Evolutionary conservation across 192 early-diverging fungal genomes (phyloP).

Genomic region (Dissophora globulifera): DNA sequence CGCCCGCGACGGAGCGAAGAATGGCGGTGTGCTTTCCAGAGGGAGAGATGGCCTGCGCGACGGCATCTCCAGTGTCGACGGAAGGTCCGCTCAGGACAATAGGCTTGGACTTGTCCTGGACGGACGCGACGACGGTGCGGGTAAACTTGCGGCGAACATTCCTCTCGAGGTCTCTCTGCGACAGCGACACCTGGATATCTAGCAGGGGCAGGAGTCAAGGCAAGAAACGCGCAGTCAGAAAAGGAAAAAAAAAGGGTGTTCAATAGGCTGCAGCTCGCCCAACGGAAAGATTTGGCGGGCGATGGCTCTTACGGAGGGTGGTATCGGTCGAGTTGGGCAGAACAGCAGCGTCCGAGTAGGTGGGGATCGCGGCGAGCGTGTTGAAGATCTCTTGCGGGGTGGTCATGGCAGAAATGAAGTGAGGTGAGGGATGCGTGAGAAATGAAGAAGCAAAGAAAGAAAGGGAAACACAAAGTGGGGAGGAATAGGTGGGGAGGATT

Average conservation of each 20-base stretch:
- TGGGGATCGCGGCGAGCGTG: slow-evolving; percentile 43
- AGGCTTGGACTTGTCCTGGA: slow-evolving; percentile 21
- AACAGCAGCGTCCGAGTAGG: slow-evolving; percentile 41
- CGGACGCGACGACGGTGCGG: slow-evolving; percentile 49
- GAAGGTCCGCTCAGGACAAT: slow-evolving; percentile 42
- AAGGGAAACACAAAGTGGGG: background rate
- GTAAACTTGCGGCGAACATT: slow-evolving; percentile 60
- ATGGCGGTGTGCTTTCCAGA: slow-evolving; percentile 47
- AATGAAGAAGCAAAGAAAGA: background rate
- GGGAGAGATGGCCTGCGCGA: slow-evolving; percentile 45
- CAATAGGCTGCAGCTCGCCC: too few species aligned
- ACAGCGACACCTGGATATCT: slow-evolving; percentile 48
- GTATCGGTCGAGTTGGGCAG: slow-evolving; percentile 32
- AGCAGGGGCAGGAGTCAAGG: too few species aligned
- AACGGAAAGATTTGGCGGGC: too few species aligned
- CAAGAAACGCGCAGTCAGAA: too few species aligned
- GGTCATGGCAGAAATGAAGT: slow-evolving; percentile 11
- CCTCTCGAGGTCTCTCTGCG: slow-evolving; percentile 65
- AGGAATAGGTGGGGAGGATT: too few species aligned
- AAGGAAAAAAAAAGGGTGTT: too few species aligned
- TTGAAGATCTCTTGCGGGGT: slow-evolving; percentile 49
- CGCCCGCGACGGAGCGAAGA: slow-evolving; percentile 55
- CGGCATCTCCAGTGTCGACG: slow-evolving; percentile 45
- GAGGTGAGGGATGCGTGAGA: slow-evolving; percentile 5
- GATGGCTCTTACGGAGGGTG: slow-evolving; percentile 28